Evolutionary conservation across 1,139 yeast species (phyloP).

Genomic region (Pneumocystis jirovecii): DNA sequence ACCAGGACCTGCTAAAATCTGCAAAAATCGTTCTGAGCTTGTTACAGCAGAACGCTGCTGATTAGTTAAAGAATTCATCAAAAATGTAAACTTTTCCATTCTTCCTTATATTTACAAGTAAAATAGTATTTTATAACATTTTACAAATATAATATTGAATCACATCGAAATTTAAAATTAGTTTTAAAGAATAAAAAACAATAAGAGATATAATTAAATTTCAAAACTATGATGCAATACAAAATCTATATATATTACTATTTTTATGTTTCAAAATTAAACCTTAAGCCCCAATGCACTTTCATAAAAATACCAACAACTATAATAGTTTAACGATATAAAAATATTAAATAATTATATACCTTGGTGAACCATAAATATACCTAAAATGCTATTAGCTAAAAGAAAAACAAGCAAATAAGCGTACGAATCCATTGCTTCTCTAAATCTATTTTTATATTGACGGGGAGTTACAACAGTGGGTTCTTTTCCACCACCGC

Average conservation of each 20-base stretch:
- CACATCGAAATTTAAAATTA: not conserved
- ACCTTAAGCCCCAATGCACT: not conserved
- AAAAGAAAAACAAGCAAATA: slow-evolving; percentile 33
- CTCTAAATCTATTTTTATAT: slow-evolving; percentile 82
- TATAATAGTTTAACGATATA: not conserved
- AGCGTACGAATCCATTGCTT: slow-evolving; percentile 94
- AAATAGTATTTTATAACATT: not conserved
- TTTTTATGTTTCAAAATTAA: not conserved
- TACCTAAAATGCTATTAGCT: not conserved
- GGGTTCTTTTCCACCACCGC: slow-evolving; percentile 81
- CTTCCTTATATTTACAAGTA: not conserved
- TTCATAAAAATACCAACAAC: not conserved
- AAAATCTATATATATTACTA: not conserved
- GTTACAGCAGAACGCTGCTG: not conserved
- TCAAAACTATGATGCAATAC: not conserved
- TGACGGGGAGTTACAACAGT: slow-evolving; percentile 95
- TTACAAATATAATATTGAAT: not conserved
- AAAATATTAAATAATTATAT: not conserved
- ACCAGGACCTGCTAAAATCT: slow-evolving; percentile 87
- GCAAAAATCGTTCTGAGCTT: slow-evolving; percentile 28
- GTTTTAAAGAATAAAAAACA: not conserved
- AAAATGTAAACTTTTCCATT: not conserved
- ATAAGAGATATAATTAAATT: not conserved
- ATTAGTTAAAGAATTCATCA: not conserved
- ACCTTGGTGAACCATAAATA: not conserved